Percentiles rank a stretch among this genome's conserved stretches.
Evolutionary conservation across 2,329 filamentous ascomycete species (phyloP).

Genomic region (Trichoderma cornu-damae): DNA sequence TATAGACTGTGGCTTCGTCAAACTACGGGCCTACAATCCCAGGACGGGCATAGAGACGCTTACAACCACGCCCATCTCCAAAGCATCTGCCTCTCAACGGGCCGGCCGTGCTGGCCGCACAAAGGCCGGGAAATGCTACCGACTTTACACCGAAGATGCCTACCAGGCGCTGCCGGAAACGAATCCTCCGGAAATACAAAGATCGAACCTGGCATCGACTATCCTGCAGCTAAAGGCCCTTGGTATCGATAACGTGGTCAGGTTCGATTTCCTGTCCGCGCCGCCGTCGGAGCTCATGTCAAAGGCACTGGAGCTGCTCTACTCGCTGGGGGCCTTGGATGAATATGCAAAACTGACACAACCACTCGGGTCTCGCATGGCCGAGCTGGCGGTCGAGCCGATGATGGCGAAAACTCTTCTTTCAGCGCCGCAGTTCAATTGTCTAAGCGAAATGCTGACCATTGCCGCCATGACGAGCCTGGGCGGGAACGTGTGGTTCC

Average conservation of each 20-base stretch:
- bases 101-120: constrained; percentile 87
- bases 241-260: constrained; percentile 88
- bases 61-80: constrained; percentile 75
- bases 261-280: constrained; percentile 82
- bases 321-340: constrained; percentile 79
- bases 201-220: constrained; percentile 82
- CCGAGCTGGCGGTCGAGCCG: constrained; percentile 85
- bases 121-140: constrained; percentile 86
- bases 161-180: constrained; percentile 62
- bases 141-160: constrained; percentile 76
- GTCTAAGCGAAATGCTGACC: constrained; percentile 78
- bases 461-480: constrained; percentile 93
- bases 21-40: constrained; percentile 80
- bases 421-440: constrained; percentile 67
- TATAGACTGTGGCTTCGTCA: constrained; percentile 85
- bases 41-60: constrained; percentile 81
- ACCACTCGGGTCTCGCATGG: constrained; percentile 85
- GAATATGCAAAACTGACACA: constrained; percentile 85
- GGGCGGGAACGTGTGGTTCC: constrained; percentile 77
- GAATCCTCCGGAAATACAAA: constrained; percentile 84
- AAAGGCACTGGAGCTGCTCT: constrained; percentile 82
- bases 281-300: constrained; percentile 81
- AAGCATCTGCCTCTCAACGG: constrained; percentile 87
- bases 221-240: constrained; percentile 90
- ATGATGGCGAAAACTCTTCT: constrained; percentile 93